phyloP scores from a whole-genome alignment of 1,139 yeast genomes.

The Yamadazyma aaseri region DNA sequence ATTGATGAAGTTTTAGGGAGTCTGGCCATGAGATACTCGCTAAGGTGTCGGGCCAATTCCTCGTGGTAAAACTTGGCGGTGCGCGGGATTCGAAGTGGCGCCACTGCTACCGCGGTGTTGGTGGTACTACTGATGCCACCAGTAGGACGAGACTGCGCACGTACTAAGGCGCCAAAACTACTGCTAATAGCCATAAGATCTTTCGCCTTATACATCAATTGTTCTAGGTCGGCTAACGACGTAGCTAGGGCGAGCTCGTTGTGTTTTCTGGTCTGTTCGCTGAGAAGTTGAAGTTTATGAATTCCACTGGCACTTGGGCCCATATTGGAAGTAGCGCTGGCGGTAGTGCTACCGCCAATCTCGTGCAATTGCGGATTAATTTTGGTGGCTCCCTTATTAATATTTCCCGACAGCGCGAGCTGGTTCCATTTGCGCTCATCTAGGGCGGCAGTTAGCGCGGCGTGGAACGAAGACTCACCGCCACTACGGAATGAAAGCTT shows the following conservation, averaged over 20 bases:
- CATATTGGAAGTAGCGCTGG: conserved; percentile 9
- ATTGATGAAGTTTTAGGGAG: conserved; percentile 35
- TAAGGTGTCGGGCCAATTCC: conserved; percentile 48
- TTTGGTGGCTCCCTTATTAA: conserved; percentile 39
- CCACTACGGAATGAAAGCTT: conserved; percentile 65
- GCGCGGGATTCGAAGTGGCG: background rate
- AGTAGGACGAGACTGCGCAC: background rate
- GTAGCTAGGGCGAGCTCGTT: conserved; percentile 64
- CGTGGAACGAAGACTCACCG: conserved; percentile 51
- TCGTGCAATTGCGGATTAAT: conserved; percentile 12
- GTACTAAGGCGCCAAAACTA: conserved; percentile 36
- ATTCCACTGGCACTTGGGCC: conserved; percentile 58
- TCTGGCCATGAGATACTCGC: conserved; percentile 46
- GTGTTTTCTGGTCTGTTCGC: conserved; percentile 55
- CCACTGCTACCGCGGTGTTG: background rate
- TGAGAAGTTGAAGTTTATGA: conserved; percentile 63
- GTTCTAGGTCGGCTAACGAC: conserved; percentile 76
- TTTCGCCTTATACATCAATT: conserved; percentile 73
- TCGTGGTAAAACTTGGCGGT: conserved; percentile 28
- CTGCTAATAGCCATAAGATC: conserved; percentile 63
- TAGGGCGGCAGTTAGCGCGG: conserved; percentile 39
- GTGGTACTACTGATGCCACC: too few species aligned
- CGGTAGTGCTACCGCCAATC: background rate
- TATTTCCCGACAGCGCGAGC: conserved; percentile 33
- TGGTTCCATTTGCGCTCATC: conserved; percentile 49